Evolutionary conservation across 257 asterid species (phyloP).

Genomic region (Solanum etuberosum): DNA sequence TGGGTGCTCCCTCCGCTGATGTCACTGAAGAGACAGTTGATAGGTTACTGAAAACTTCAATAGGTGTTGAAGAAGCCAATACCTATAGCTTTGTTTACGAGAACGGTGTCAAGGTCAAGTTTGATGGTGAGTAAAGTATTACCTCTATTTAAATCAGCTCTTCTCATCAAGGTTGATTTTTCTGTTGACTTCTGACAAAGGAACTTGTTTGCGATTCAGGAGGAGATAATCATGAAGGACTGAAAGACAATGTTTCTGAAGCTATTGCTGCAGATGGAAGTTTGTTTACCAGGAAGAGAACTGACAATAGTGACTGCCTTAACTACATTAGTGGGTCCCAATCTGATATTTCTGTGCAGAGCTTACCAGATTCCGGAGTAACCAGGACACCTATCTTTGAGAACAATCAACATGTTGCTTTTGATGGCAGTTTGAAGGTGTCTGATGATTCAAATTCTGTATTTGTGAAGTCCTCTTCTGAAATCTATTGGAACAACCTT

Average conservation of each 20-base stretch:
- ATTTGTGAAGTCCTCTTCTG: constrained; percentile 28
- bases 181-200: not conserved
- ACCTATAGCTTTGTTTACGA: constrained; percentile 18
- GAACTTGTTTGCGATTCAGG: constrained; percentile 15
- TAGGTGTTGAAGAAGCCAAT: constrained; percentile 16
- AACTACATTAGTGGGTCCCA: constrained; percentile 17
- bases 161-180: not conserved
- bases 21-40: constrained; percentile 23
- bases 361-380: constrained; percentile 19
- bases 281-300: not conserved
- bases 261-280: constrained; percentile 8
- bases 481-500: constrained; percentile 7
- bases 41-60: constrained; percentile 16
- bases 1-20: constrained; percentile 17
- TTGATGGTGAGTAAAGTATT: not conserved
- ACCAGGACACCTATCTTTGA: constrained; percentile 24
- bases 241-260: constrained; percentile 21
- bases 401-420: constrained; percentile 21
- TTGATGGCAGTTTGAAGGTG: constrained; percentile 25
- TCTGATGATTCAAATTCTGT: constrained; percentile 24
- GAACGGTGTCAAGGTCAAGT: constrained; percentile 19
- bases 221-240: constrained; percentile 20
- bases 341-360: constrained; percentile 24
- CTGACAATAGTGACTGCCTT: constrained; percentile 9
- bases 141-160: not conserved